Percentiles rank a stretch among this genome's conserved stretches.
phyloP scores from a whole-genome alignment of 1,284 basidiomycete genomes.

The Leccinum pseudoinsigne region DNA sequence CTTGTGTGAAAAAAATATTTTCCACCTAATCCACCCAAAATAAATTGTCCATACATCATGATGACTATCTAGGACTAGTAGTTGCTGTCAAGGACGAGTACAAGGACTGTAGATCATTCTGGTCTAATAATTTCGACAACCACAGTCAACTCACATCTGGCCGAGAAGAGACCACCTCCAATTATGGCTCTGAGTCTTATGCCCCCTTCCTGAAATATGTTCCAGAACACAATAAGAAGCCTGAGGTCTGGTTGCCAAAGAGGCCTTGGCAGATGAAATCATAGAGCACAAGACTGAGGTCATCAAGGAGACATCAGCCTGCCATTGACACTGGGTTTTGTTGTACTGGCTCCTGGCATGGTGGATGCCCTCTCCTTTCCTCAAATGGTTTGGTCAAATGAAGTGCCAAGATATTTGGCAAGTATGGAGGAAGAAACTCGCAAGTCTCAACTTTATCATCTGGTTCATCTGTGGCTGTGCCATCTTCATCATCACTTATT shows the following conservation, averaged over 20 bases:
- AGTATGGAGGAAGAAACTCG: constrained; percentile 97
- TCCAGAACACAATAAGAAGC: constrained; percentile 53
- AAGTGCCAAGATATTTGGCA: constrained; percentile 92
- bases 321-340: constrained; percentile 80
- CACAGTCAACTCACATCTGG: constrained; percentile 73
- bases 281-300: constrained; percentile 88
- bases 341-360: constrained; percentile 91
- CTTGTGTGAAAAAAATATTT: no score
- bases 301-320: constrained; percentile 62
- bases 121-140: constrained; percentile 76
- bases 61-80: no score
- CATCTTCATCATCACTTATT: constrained; percentile 89
- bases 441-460: constrained; percentile 88
- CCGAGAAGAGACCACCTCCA: constrained; percentile 75
- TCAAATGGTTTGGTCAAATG: constrained; percentile 81
- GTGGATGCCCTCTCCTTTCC: constrained; percentile 77
- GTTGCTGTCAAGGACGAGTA: not conserved
- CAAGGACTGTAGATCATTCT: constrained; percentile 37
- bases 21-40: no score
- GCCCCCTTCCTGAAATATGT: constrained; percentile 69
- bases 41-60: no score
- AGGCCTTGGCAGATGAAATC: constrained; percentile 76
- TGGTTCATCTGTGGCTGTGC: constrained; percentile 91
- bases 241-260: constrained; percentile 73
- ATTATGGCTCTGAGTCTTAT: constrained; percentile 87